phyloP scores from a whole-genome alignment of 2,329 filamentous ascomycete species.

The Trichoderma endophyticum region DNA sequence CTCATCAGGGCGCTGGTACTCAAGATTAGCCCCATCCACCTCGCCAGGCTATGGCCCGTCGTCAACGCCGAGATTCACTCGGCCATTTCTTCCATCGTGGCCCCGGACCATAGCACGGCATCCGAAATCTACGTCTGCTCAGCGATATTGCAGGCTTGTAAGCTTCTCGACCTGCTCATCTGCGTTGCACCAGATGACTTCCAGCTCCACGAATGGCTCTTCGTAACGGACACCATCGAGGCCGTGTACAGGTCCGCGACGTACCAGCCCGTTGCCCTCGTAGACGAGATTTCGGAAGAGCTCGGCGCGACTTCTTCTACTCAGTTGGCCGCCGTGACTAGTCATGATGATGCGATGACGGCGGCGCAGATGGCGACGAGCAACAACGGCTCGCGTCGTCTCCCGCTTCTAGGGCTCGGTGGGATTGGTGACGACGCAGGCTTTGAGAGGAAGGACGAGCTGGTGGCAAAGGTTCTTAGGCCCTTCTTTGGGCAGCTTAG shows the following conservation, averaged over 20 bases:
- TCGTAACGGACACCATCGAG: slow-evolving; percentile 94
- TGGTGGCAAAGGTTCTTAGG: slow-evolving; percentile 74
- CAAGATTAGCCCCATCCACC: slow-evolving; percentile 72
- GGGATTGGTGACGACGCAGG: slow-evolving; percentile 55
- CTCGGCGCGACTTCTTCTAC: slow-evolving; percentile 49
- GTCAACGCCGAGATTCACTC: slow-evolving; percentile 82
- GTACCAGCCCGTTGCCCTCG: slow-evolving; percentile 70
- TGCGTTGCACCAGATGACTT: slow-evolving; percentile 90
- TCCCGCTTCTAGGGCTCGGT: slow-evolving; percentile 50
- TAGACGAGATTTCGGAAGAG: slow-evolving; percentile 79
- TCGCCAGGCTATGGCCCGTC: slow-evolving; percentile 85
- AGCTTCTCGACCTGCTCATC: slow-evolving; percentile 85
- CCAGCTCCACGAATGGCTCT: slow-evolving; percentile 97
- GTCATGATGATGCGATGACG: slow-evolving; percentile 33
- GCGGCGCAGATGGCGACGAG: slow-evolving; percentile 36
- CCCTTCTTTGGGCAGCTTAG: slow-evolving; percentile 91
- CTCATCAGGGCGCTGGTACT: slow-evolving; percentile 78
- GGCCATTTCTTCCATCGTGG: slow-evolving; percentile 71
- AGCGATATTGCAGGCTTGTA: slow-evolving; percentile 85
- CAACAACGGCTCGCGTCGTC: slow-evolving; percentile 37
- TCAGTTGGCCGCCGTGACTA: slow-evolving; percentile 28
- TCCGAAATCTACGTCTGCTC: slow-evolving; percentile 73
- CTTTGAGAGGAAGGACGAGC: slow-evolving; percentile 61
- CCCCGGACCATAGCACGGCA: slow-evolving; percentile 59
- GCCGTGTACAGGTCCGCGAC: slow-evolving; percentile 78